These are phyloP conservation scores for Hirschioporus abietinus DNA, from an alignment of 768 basidiomycete species.

Conservation along the genomic window DNA sequence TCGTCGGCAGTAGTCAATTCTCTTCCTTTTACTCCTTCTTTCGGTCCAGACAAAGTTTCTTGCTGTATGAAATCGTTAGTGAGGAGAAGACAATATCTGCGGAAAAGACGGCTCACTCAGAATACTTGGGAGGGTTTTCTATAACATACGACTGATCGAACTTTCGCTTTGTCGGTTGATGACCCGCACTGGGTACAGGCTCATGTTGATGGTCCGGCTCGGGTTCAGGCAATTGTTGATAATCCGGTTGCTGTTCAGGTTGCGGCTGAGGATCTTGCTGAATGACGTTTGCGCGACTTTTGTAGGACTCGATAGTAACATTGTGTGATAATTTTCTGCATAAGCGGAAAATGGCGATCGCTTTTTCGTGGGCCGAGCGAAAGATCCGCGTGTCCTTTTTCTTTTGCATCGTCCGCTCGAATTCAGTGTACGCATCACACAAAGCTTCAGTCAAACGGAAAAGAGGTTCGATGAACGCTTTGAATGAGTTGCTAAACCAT, in stretches of 20 bases:
- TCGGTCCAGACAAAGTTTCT: not conserved
- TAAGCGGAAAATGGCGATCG: not conserved
- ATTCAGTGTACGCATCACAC: not conserved
- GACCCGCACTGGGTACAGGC: not conserved
- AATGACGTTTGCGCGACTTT: not conserved
- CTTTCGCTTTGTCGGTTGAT: not conserved
- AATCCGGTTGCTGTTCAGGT: not conserved
- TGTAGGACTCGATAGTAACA: not conserved
- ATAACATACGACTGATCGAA: not conserved
- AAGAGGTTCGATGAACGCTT: not conserved
- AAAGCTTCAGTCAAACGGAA: not conserved
- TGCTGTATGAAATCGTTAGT: not conserved
- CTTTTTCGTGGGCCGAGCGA: not conserved
- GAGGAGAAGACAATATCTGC: not conserved
- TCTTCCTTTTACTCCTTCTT: not conserved
- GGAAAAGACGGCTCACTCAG: not conserved
- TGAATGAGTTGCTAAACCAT: not conserved
- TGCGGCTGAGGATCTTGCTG: not conserved
- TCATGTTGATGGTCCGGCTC: too few relatives aligned
- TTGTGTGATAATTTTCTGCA: not conserved
- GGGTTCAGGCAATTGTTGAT: not conserved
- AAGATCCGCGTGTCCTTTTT: not conserved
- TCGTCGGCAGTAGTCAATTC: too few relatives aligned
- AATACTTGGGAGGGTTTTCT: not conserved
- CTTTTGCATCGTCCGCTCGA: not conserved